These are phyloP conservation scores for Coemansia umbellata DNA, from an alignment of 192 early-diverging fungal genomes.

Conservation along the genomic window DNA sequence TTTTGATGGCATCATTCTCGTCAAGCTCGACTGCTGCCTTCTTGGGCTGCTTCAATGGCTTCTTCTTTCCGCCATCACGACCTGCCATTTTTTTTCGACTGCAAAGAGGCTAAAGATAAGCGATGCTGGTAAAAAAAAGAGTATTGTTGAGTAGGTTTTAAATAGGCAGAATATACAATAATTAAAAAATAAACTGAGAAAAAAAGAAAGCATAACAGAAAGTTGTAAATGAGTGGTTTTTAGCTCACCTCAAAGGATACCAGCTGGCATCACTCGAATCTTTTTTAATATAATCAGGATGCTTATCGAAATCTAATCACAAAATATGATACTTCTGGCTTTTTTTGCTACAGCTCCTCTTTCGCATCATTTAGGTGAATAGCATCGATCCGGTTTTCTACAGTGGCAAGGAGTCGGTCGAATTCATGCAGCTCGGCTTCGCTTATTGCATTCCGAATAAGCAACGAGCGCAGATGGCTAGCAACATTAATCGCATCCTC, in stretches of 20 bases:
- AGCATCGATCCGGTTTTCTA: slow-evolving; percentile 23
- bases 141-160: no score
- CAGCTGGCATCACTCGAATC: no score
- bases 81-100: slow-evolving; percentile 17
- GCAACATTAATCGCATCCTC: slow-evolving; percentile 26
- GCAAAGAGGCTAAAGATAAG: neutral
- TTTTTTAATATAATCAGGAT: no score
- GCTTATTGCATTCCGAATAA: slow-evolving; percentile 21
- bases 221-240: neutral
- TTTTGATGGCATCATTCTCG: slow-evolving; percentile 75
- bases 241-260: neutral
- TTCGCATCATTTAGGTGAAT: slow-evolving; percentile 10
- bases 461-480: slow-evolving; percentile 18
- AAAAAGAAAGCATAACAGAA: neutral
- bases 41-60: slow-evolving; percentile 87
- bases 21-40: slow-evolving; percentile 60
- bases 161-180: no score
- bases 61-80: slow-evolving; percentile 73
- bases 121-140: neutral
- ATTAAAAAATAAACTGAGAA: neutral
- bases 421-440: slow-evolving; percentile 29
- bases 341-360: neutral
- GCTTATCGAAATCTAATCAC: no score
- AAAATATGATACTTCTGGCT: neutral
- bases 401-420: slow-evolving; percentile 28